Base-by-base conservation (phyloP, 176 grass and related monocot species). In the Musa itinerans region DNA sequence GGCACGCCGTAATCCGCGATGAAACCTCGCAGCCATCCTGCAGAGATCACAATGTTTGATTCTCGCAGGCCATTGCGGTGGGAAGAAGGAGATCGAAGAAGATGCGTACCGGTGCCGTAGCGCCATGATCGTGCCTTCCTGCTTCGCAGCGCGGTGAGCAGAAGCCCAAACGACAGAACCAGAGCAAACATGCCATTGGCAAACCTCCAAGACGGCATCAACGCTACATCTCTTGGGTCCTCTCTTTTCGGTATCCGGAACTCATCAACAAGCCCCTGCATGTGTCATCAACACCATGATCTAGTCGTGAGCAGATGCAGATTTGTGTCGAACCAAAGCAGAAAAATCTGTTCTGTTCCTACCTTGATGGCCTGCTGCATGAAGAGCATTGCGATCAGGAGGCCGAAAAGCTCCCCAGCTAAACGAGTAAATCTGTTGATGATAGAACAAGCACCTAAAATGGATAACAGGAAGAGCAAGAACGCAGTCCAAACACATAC, bases 331-430 rank as follows among this genome's bases (percentile, higher is more conserved):
- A 27, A 27, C 26, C 26, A 27, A 27, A 27, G 26, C 34, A 43
- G 34, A 43, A 54, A 69, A 61, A 79, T 74, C 43, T 19, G 22
- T 22, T 70, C 17, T 51, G 61, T 27, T 54, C 72, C 81, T 21
- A 98, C 95, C 88, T 99, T 95, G 76, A 99, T 92, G 79, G 96
- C 96, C 78, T 99, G 96, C 79, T 99, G 96, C 96, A 99, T 99
- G 63, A 99, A 99, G 16, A 99, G 84, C 96, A 92, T 99, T 10
- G 96, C 96, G 52, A 99, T 99, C 79, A 99, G 91, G 57, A 99
- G 91, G 9, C 96, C 96, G 23, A 99, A 99, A 23, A 99, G 84
- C 89, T 99, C 96, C 2, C 96, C 96, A 0, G 96, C 96, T 17
- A 98, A 48, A 59, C 94, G 94, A 58, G 94, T 98, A 74, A 99